A percentile compares a stretch with the other conserved stretches of the same genome.
Evolutionary conservation across 805 yeast species (phyloP).

Genomic region (Kuraishia hungarica): DNA sequence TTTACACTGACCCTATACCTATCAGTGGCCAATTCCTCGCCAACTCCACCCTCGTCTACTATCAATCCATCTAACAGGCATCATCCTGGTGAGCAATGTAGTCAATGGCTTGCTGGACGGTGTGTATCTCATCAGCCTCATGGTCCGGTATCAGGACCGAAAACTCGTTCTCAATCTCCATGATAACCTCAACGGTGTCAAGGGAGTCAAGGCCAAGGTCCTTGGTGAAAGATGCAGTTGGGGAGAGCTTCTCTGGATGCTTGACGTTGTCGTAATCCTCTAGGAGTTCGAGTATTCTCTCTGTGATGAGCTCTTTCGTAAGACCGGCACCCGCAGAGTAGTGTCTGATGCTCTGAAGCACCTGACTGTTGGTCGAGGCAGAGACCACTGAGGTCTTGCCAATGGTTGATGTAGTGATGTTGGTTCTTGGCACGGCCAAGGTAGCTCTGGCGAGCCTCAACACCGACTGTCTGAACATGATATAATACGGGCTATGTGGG

Average conservation of each 20-base stretch:
- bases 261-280: slow-evolving; percentile 57
- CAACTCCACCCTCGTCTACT: no score
- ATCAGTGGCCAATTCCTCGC: background rate
- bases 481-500: background rate
- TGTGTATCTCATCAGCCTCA: slow-evolving; percentile 88
- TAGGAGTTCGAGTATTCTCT: slow-evolving; percentile 53
- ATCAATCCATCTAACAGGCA: slow-evolving; percentile 18
- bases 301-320: slow-evolving; percentile 27
- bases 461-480: background rate
- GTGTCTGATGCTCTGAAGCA: background rate
- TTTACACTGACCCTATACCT: background rate
- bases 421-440: background rate
- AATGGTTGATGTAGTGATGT: background rate
- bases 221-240: slow-evolving; percentile 46
- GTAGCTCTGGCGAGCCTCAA: background rate
- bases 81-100: slow-evolving; percentile 66
- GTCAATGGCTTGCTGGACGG: slow-evolving; percentile 88
- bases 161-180: slow-evolving; percentile 67
- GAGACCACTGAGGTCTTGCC: background rate
- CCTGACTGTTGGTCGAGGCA: background rate
- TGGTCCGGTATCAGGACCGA: slow-evolving; percentile 82
- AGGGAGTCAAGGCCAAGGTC: slow-evolving; percentile 67
- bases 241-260: slow-evolving; percentile 20
- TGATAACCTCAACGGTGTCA: slow-evolving; percentile 64
- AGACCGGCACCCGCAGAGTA: slow-evolving; percentile 2